Evolutionary conservation across 768 basidiomycete species (phyloP).

Genomic region (Pleurotus giganteus): DNA sequence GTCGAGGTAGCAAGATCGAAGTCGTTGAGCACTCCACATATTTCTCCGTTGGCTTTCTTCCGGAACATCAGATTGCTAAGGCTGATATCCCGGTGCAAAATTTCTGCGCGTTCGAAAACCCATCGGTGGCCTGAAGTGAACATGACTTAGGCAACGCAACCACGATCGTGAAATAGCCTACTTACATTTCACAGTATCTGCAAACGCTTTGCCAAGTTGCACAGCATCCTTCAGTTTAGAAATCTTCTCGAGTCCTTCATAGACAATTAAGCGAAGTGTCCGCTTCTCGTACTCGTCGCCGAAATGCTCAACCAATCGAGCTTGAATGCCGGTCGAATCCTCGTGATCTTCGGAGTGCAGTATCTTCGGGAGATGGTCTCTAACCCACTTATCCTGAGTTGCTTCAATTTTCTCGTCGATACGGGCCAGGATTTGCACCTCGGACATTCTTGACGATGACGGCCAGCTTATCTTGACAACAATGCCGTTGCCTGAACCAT

Average conservation of each 20-base stretch:
- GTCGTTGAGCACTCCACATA: not conserved
- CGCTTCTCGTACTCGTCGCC: not conserved
- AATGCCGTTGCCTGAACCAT: not conserved
- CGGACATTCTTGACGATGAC: not conserved
- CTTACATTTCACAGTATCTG: slow-evolving; percentile 2
- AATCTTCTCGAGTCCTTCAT: not conserved
- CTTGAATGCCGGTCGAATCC: not conserved
- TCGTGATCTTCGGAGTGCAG: not conserved
- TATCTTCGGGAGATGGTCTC: not conserved
- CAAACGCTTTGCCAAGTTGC: not conserved
- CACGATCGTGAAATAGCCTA: not conserved
- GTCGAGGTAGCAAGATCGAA: not conserved
- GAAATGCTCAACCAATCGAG: not conserved
- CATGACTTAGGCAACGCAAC: not conserved
- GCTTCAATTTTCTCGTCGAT: not conserved
- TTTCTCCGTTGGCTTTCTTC: not conserved
- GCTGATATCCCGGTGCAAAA: slow-evolving; percentile 7
- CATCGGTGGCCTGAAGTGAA: not conserved
- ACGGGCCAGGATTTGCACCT: not conserved
- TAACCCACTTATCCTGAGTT: not conserved
- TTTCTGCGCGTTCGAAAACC: not conserved
- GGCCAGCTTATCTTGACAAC: slow-evolving; percentile 4
- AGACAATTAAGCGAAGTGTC: not conserved
- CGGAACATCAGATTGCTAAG: not conserved
- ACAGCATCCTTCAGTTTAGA: not conserved